Evolutionary conservation across 805 yeast genomes (phyloP).

Genomic region (Hermanozyma aechmeae): DNA sequence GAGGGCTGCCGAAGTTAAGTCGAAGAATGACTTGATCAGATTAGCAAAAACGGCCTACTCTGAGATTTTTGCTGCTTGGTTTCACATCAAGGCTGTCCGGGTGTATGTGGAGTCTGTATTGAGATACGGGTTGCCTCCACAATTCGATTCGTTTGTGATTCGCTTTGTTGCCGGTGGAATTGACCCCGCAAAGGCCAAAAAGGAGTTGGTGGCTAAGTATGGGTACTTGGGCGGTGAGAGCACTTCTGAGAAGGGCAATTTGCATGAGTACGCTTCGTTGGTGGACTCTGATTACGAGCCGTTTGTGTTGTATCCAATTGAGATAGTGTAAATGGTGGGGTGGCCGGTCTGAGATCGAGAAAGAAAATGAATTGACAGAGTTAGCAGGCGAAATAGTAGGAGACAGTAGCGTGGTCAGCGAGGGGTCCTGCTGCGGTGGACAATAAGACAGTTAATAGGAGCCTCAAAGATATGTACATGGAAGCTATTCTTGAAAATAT

Average conservation of each 20-base stretch:
- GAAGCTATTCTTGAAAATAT: too few relatives aligned
- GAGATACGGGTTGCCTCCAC: conserved; percentile 95
- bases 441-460: too few relatives aligned
- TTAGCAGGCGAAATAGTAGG: too few relatives aligned
- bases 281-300: conserved; percentile 97
- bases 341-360: neutral
- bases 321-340: conserved; percentile 15
- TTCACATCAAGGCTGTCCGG: conserved; percentile 81
- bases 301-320: conserved; percentile 68
- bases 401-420: too few relatives aligned
- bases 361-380: neutral
- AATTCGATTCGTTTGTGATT: conserved; percentile 50
- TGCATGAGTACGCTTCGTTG: conserved; percentile 82
- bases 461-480: too few relatives aligned
- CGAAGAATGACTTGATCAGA: conserved; percentile 71
- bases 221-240: conserved; percentile 93
- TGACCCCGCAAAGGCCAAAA: conserved; percentile 47
- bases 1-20: conserved; percentile 59
- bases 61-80: conserved; percentile 79
- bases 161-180: conserved; percentile 28
- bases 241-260: conserved; percentile 56
- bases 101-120: conserved; percentile 87
- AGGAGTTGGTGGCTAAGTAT: conserved; percentile 62
- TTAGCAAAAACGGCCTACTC: conserved; percentile 83
- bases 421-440: too few relatives aligned